phyloP scores from a whole-genome alignment of 2,329 filamentous ascomycete genomes.

The Penicillium sp. region DNA sequence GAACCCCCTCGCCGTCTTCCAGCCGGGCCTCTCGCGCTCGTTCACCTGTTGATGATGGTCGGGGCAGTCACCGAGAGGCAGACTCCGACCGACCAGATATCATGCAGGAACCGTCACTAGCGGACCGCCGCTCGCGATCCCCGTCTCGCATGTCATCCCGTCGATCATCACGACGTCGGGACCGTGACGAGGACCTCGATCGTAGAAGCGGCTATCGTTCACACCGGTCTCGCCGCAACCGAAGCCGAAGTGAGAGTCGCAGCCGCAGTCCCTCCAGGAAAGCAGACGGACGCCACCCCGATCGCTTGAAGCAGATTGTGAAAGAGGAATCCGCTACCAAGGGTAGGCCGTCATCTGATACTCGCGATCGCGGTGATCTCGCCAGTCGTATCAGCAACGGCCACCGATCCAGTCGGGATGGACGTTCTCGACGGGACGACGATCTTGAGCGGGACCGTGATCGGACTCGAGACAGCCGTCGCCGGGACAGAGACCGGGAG shows the following conservation, averaged over 20 bases:
- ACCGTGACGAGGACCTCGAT: conserved; percentile 58
- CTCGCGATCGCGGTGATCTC: conserved; percentile 24
- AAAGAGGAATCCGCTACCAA: conserved; percentile 25
- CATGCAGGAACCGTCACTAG: conserved; percentile 22
- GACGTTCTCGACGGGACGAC: conserved; percentile 33
- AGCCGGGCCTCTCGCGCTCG: conserved; percentile 57
- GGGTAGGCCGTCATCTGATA: conserved; percentile 21
- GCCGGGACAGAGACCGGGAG: conserved; percentile 40
- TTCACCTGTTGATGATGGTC: conserved; percentile 48
- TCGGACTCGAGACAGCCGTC: conserved; percentile 25
- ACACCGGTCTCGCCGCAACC: conserved; percentile 55
- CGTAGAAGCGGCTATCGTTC: conserved; percentile 46
- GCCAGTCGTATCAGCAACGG: conserved; percentile 30
- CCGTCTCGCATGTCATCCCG: conserved; percentile 62
- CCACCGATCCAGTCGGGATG: conserved; percentile 34
- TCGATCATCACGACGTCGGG: conserved; percentile 61
- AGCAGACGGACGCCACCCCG: conserved; percentile 41
- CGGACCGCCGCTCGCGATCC: conserved; percentile 63
- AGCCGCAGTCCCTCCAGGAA: conserved; percentile 35
- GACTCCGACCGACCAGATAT: conserved; percentile 52
- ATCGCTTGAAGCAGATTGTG: conserved; percentile 33
- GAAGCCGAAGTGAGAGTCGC: conserved; percentile 37
- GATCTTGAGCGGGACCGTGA: conserved; percentile 29
- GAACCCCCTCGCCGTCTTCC: conserved; percentile 43
- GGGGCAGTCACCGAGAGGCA: conserved; percentile 30